Evolutionary conservation across 306 rosid genomes (phyloP).

Genomic region (Quercus ilex): DNA sequence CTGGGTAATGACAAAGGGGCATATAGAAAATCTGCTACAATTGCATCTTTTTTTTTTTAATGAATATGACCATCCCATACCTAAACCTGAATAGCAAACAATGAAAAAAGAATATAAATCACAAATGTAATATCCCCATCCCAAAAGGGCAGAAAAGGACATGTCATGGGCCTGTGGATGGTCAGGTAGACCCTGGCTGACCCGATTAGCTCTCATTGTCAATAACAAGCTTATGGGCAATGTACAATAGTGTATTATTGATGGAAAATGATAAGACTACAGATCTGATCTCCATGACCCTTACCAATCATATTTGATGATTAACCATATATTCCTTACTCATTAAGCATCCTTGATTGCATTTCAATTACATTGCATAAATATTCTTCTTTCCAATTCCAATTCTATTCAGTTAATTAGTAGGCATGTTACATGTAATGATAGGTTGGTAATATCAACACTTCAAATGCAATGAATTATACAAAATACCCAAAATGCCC

Average conservation of each 20-base stretch:
- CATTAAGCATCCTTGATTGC: neutral
- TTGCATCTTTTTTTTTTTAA: no score
- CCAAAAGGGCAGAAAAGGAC: no score
- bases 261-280: neutral
- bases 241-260: neutral
- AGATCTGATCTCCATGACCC: neutral
- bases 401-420: neutral
- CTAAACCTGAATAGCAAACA: no score
- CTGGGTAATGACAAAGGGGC: no score
- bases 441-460: neutral
- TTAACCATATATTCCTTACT: neutral
- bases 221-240: neutral
- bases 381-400: no score
- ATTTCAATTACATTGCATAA: neutral
- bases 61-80: no score
- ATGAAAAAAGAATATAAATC: no score
- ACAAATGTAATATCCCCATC: no score
- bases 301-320: neutral
- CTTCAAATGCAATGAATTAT: neutral
- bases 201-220: neutral
- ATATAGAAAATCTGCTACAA: no score
- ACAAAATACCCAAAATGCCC: neutral
- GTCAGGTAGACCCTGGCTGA: neutral
- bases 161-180: neutral
- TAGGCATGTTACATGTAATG: neutral